Conservation (phyloP, 2,329 filamentous ascomycete genomes). For the Cytospora mali region DNA sequence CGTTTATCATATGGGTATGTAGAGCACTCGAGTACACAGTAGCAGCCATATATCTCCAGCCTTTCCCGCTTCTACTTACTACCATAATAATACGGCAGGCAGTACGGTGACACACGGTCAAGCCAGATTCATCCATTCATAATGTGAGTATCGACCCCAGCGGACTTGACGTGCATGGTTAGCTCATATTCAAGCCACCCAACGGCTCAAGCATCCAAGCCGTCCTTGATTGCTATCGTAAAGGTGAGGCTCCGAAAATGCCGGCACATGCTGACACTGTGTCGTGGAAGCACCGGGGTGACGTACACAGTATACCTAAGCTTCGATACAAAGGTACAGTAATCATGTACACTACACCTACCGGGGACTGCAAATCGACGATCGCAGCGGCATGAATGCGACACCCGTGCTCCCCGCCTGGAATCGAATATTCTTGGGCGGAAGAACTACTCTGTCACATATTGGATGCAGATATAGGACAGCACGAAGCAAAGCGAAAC, state of each 20-base stretch:
- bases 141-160: background rate
- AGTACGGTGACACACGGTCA: no score
- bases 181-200: constrained; percentile 7
- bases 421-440: constrained; percentile 6
- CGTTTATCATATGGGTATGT: no score
- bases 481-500: constrained; percentile 2
- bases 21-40: no score
- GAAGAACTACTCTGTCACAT: background rate
- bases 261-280: constrained; percentile 28
- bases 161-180: constrained; percentile 3
- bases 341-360: background rate
- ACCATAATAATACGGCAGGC: no score
- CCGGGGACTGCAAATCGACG: constrained; percentile 6
- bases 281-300: constrained; percentile 5
- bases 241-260: constrained; percentile 29
- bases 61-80: no score
- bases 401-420: background rate
- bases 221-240: constrained; percentile 20
- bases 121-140: no score
- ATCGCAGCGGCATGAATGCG: constrained; percentile 6
- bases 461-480: constrained; percentile 2
- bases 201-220: background rate
- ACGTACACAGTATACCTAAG: constrained; percentile 15
- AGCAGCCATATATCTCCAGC: no score
- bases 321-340: constrained; percentile 1